Base-by-base conservation (phyloP, 768 basidiomycete species). In the Dendrothele bispora region DNA sequence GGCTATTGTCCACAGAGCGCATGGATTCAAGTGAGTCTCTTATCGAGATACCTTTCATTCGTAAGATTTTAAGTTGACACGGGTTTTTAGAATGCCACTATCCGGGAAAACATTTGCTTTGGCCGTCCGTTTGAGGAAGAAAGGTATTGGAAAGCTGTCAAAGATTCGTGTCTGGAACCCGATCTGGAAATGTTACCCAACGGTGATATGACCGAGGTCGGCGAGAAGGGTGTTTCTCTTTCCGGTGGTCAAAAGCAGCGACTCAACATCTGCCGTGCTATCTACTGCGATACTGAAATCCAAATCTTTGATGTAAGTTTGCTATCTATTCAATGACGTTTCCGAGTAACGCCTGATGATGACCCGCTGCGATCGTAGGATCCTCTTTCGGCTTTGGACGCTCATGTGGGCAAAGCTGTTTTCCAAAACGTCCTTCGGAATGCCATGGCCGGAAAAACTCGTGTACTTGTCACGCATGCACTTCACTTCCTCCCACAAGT, bases 381-480 rank as follows among this genome's bases (percentile, higher is more conserved):
- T 57, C 91, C 91, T 4, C 71, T 93, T 8, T 89, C 86, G n/a
- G 92, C 92, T 20, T 77, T 98, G 10, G 94, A 98, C 61, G 91
- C 92, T 5, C 91, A 94, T 60, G 91, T 95, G 40, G 93, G 92
- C 32, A 89, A 88, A 63, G 77, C 82, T 3, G 83, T 95, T 12
- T 93, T 95, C 70, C 80, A 88, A 59, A 85, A 94, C 49, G 88
- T 92, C 10, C 77, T 95, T 39, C 74, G 82, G 48, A 79, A 81
- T 46, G 77, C 74, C 14, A 69, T 80, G 12, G 60, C 70, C 4
- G 79, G 75, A 36, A 91, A 91, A 63, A 95, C 94, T 7, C 79
- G 91, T 24, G 73, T 98, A 38, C 81, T 98, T 43, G 92, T 95
- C 38, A 98, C 94, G 0, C 92, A 95, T 59, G 91, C 90, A 1